Base-by-base conservation (phyloP, 1,284 basidiomycete genomes). In the Rhodotorula sp. region DNA sequence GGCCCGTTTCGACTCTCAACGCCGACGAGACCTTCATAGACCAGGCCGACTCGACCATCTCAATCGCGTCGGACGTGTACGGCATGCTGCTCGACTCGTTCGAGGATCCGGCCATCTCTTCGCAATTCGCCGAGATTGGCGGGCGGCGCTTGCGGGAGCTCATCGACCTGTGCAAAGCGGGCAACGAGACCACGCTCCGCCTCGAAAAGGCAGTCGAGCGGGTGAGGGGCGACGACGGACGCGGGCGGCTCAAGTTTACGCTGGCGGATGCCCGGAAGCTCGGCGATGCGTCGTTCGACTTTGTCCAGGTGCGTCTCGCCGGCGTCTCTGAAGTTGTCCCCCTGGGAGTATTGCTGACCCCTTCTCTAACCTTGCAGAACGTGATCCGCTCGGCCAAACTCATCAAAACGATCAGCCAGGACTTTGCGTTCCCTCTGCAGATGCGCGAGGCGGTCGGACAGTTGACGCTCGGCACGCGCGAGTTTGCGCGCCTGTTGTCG, bases 11-110 rank as follows among this genome's bases (percentile, higher is more conserved):
- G 10, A 81, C 82, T 2, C 76, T 80, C 34, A 80, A 81, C 14
- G 72, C 76, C 52, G 83, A 84, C 72, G 83, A 83, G 46, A 83
- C 83, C 62, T 79, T 84, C 48, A 73, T 85, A 15, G 83, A 84
- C 61, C 81, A 83, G 58, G 81, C 84, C 15, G 84, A 84, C 62
- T 80, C 81, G 21, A 84, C 84, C 0, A 83, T 82, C 4, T 81
- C 83, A 23, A 80, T 82, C 39, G 84, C 83, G 2, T 81, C 82
- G 62, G 81, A 80, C 3, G 83, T 83, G 5, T 85, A 84, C 81
- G 78, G 82, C 20, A 80, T 82, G 69, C 78, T 85, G 14, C 81
- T 83, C 34, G 83, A 84, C 70, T 82, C 83, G 66, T 77, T 85
- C 26, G 80, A 80, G n/a, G 64, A 65, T 21, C 79, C 79, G 10